phyloP scores from a whole-genome alignment of 495 filamentous ascomycete species.

The Aspergillus sclerotiicarbonarius region DNA sequence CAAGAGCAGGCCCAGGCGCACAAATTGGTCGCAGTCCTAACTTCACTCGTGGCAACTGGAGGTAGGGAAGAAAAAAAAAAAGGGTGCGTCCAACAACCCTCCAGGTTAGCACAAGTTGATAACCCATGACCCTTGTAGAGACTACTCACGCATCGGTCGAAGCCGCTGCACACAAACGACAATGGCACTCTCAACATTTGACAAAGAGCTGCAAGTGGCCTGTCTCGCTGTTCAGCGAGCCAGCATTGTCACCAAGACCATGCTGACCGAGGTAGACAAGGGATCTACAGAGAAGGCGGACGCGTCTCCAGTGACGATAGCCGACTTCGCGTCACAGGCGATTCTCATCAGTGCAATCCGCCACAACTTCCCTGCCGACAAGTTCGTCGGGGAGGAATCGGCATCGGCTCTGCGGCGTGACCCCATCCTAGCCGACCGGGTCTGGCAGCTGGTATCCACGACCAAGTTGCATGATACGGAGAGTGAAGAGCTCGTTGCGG shows the following conservation, averaged over 20 bases:
- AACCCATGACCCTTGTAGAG: neutral
- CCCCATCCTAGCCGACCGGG: conserved; percentile 32
- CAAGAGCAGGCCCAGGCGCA: no score
- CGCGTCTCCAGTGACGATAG: conserved; percentile 52
- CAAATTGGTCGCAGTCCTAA: no score
- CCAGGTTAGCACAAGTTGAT: neutral
- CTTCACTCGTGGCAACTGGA: no score
- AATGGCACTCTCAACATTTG: conserved; percentile 6
- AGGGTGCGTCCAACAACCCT: neutral
- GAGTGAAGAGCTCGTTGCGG: conserved; percentile 3
- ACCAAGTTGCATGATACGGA: neutral
- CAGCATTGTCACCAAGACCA: conserved; percentile 34
- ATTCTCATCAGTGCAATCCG: conserved; percentile 46
- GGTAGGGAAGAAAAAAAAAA: neutral
- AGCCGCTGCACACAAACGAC: neutral
- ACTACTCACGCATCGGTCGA: neutral
- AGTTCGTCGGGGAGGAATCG: conserved; percentile 51
- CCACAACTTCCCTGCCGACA: conserved; percentile 42
- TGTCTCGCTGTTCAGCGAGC: conserved; percentile 40
- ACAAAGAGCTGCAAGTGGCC: conserved; percentile 33
- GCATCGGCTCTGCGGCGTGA: conserved; percentile 41
- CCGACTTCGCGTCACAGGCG: conserved; percentile 57
- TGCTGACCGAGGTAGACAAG: conserved; percentile 25
- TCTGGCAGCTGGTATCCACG: conserved; percentile 35
- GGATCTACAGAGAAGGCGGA: conserved; percentile 43